A percentile compares a stretch with the other conserved stretches of the same genome.
These are phyloP conservation scores for Plectranthus barbatus DNA, from an alignment of 257 asterid species.

Conservation along the genomic window DNA sequence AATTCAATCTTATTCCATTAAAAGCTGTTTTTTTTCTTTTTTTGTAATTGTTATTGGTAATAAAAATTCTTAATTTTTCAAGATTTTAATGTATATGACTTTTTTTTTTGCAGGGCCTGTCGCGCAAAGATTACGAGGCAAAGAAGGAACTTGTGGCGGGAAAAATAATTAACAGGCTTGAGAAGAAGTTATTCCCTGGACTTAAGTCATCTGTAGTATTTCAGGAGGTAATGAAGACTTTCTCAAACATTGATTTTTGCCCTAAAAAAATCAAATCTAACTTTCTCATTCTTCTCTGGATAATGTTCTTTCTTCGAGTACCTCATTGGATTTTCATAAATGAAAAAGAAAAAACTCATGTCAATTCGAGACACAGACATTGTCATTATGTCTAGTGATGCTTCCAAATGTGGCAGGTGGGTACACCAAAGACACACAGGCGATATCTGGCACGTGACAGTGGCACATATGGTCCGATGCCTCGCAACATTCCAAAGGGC, in stretches of 20 bases:
- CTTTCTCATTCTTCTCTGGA: neutral
- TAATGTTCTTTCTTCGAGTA: too few relatives aligned
- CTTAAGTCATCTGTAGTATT: constrained; percentile 68
- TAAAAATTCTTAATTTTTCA: constrained; percentile 6
- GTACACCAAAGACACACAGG: constrained; percentile 93
- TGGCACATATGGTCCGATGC: constrained; percentile 98
- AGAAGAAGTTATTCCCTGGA: constrained; percentile 79
- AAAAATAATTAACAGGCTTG: constrained; percentile 71
- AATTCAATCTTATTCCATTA: neutral
- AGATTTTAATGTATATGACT: neutral
- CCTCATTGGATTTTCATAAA: too few relatives aligned
- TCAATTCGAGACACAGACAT: neutral
- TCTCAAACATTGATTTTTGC: neutral
- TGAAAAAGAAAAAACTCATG: too few relatives aligned
- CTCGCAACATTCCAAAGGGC: constrained; percentile 73
- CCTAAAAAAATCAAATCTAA: neutral
- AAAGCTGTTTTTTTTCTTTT: constrained; percentile 10
- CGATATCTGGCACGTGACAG: constrained; percentile 95
- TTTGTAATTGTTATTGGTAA: neutral
- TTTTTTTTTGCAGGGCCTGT: constrained; percentile 53
- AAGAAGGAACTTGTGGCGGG: constrained; percentile 84
- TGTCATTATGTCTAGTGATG: neutral
- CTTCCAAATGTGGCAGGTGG: constrained; percentile 56
- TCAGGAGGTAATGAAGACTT: constrained; percentile 51
- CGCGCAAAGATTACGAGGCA: constrained; percentile 63